A percentile compares a stretch with the other conserved stretches of the same genome.
phyloP scores from a whole-genome alignment of 352 stramenopile genomes.

The Phytopythium aichiense region DNA sequence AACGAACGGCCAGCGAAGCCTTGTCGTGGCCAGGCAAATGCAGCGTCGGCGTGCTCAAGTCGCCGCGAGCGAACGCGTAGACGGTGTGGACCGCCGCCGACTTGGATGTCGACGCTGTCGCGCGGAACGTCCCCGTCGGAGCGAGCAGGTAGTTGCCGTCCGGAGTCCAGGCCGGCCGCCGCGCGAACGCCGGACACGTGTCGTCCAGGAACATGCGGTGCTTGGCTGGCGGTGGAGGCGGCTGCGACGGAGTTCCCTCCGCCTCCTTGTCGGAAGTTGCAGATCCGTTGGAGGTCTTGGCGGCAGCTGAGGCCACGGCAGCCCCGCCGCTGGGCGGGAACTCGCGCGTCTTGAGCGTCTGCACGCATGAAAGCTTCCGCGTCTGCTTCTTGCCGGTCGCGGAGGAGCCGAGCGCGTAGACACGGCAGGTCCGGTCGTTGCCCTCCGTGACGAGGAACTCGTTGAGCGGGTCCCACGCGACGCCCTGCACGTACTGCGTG shows the following conservation, averaged over 20 bases:
- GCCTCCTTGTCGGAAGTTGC: background rate
- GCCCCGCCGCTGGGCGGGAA: constrained; percentile 18
- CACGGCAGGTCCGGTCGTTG: constrained; percentile 92
- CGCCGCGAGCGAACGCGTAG: constrained; percentile 93
- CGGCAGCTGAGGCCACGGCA: background rate
- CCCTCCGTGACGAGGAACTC: constrained; percentile 93
- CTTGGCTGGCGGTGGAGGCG: constrained; percentile 23
- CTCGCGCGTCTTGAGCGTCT: constrained; percentile 78
- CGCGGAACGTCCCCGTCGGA: constrained; percentile 74
- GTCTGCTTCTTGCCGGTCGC: constrained; percentile 59
- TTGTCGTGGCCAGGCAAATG: constrained; percentile 93
- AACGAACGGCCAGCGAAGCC: constrained; percentile 90
- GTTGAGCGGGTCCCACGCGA: constrained; percentile 94
- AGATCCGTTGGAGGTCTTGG: background rate
- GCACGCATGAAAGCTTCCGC: constrained; percentile 70
- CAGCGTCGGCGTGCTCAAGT: constrained; percentile 88
- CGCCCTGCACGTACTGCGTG: constrained; percentile 95
- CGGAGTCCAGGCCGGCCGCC: constrained; percentile 89
- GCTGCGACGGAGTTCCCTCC: constrained; percentile 7
- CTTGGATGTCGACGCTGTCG: constrained; percentile 23
- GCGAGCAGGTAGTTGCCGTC: constrained; percentile 92
- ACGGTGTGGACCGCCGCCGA: constrained; percentile 72
- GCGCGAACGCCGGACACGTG: constrained; percentile 93
- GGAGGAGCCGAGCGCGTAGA: constrained; percentile 78
- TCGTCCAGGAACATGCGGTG: constrained; percentile 93